These are phyloP conservation scores for Xeromyces bisporus DNA, from an alignment of 495 filamentous ascomycete genomes.

Conservation along the genomic window DNA sequence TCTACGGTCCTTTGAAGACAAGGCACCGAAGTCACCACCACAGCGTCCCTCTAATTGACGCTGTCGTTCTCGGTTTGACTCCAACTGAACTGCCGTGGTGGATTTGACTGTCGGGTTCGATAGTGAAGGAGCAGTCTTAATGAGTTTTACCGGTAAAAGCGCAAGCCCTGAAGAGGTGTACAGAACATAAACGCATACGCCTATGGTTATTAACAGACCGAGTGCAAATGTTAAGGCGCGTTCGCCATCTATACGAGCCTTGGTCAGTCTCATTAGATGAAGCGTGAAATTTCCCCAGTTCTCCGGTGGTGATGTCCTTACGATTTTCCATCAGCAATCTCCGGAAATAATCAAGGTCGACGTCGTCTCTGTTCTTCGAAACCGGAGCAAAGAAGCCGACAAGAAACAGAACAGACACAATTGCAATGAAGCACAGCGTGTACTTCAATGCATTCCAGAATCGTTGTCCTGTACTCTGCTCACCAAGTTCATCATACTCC, in stretches of 20 bases:
- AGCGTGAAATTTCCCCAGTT: neutral
- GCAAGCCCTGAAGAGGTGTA: slow-evolving; percentile 86
- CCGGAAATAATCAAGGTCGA: slow-evolving; percentile 84
- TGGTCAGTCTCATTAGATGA: slow-evolving; percentile 7
- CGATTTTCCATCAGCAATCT: slow-evolving; percentile 65
- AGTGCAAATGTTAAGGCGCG: slow-evolving; percentile 78
- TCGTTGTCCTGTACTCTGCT: slow-evolving; percentile 47
- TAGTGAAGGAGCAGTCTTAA: slow-evolving; percentile 73
- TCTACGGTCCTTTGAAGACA: slow-evolving; percentile 69
- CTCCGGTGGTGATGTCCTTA: slow-evolving; percentile 19
- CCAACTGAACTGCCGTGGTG: slow-evolving; percentile 61
- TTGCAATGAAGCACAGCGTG: slow-evolving; percentile 63
- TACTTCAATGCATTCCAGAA: slow-evolving; percentile 81
- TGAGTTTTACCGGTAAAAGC: slow-evolving; percentile 70
- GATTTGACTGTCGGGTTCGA: slow-evolving; percentile 58
- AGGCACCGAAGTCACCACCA: slow-evolving; percentile 51
- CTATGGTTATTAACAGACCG: slow-evolving; percentile 70
- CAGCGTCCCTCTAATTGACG: slow-evolving; percentile 78
- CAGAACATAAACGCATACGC: slow-evolving; percentile 65
- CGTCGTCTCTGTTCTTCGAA: slow-evolving; percentile 40
- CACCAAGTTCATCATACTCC: slow-evolving; percentile 78
- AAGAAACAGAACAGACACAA: slow-evolving; percentile 70
- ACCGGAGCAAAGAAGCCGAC: slow-evolving; percentile 87
- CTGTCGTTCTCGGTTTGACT: slow-evolving; percentile 78
- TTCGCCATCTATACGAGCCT: slow-evolving; percentile 48